Percentiles rank a stretch among this genome's conserved stretches.
Conservation (phyloP, 2,329 filamentous ascomycete species). For the Lecanosticta acicola region DNA sequence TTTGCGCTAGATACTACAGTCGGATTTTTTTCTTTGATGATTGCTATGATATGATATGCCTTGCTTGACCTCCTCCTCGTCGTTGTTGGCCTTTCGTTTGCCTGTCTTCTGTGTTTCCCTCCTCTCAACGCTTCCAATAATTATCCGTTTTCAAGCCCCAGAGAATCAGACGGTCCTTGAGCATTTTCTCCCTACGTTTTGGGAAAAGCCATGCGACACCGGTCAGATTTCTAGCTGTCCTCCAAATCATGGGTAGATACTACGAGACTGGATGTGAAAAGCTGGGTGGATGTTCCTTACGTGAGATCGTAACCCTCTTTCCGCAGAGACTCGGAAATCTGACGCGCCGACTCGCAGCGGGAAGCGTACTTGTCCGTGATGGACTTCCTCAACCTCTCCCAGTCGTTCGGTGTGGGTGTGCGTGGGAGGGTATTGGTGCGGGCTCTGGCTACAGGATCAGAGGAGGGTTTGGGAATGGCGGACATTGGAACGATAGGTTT, state of each 20-base stretch:
- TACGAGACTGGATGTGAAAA: too few relatives aligned
- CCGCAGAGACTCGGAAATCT: neutral
- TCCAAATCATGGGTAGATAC: too few relatives aligned
- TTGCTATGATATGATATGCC: too few relatives aligned
- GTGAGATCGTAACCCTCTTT: neutral
- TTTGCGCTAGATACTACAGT: too few relatives aligned
- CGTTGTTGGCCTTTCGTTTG: too few relatives aligned
- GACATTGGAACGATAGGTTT: too few relatives aligned
- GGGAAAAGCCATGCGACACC: neutral
- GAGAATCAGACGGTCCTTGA: neutral
- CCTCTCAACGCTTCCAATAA: neutral
- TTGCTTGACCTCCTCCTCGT: too few relatives aligned
- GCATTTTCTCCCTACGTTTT: constrained; percentile 1
- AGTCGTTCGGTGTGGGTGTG: neutral
- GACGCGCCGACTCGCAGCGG: neutral
- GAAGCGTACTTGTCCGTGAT: neutral
- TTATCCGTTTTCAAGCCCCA: neutral
- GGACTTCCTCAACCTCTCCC: neutral
- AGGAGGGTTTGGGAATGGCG: neutral
- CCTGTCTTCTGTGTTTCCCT: neutral
- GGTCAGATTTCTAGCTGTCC: too few relatives aligned
- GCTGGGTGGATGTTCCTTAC: too few relatives aligned
- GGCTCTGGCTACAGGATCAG: neutral
- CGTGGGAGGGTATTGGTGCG: neutral
- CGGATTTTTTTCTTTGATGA: too few relatives aligned